Evolutionary conservation across 306 rosid genomes (phyloP), one percentile per base, ranked within the genome.

Genomic region (Aeschynomene evenia): DNA sequence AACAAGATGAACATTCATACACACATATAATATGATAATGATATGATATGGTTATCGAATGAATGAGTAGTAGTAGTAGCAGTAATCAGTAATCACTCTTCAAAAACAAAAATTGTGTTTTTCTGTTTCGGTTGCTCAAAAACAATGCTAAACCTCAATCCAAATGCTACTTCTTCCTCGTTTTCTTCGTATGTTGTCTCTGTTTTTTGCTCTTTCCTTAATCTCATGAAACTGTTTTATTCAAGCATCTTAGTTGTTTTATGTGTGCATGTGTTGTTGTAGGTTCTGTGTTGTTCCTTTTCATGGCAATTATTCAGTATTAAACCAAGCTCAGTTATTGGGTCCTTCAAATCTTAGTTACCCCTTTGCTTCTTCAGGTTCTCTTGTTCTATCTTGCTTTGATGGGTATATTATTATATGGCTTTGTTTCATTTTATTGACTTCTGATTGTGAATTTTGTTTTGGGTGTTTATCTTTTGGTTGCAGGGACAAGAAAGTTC

Each of bases 401-500:
- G n/a, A 2, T 71, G 50, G 2, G 51, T 5, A 6, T 43, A 12
- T 39, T 39, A 2, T 43, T 14, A 43, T 43, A 0, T 56, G 40
- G 45, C 1, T 37, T 18, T 23, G 4, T 45, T 45, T 49, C 9
- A 2, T 55, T 75, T 29, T 68, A 1, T 76, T 20, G 1, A 9
- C 23, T 46, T 67, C 7, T 56, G 4, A 59, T 50, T 12, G 40
- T 60, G 19, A 2, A 45, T 57, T 33, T 11, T 66, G 22, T 66
- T 12, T 28, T 33, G 4, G 12, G 24, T 39, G 9, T 12, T 39
- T 48, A 46, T 21, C 63, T 69, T 33, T 55, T 55, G 39, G 45
- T 75, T 73, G 70, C 88, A 89, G 99, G 61, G 7, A 77, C 83
- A 24, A 85, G 63, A 80, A 87, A 79, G 84, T 68, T 76, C 4